Percentiles rank a stretch among this genome's conserved stretches.
Evolutionary conservation across 768 basidiomycete genomes (phyloP).

Genomic region (Phanerochaete carnosa): DNA sequence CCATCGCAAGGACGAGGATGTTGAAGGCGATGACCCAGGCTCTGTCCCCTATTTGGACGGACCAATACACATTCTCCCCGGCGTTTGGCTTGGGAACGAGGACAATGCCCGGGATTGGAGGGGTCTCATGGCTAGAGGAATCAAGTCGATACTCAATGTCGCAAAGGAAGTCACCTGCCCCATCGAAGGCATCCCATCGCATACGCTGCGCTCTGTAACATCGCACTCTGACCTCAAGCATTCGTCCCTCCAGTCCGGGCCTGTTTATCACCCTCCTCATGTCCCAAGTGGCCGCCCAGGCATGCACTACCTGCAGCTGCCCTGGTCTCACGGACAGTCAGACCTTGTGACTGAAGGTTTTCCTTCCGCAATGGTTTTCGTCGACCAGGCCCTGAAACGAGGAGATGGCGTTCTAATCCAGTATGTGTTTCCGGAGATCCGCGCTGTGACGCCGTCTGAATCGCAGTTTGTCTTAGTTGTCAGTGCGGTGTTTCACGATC

Average conservation of each 20-base stretch:
- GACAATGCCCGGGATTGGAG: conserved; percentile 87
- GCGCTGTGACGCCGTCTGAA: background rate
- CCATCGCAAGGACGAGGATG: conserved; percentile 61
- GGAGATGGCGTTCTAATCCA: conserved; percentile 82
- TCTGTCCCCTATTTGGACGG: conserved; percentile 74
- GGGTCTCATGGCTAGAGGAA: conserved; percentile 64
- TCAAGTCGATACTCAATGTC: conserved; percentile 84
- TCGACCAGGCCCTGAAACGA: conserved; percentile 71
- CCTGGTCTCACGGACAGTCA: conserved; percentile 93
- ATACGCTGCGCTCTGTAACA: conserved; percentile 54
- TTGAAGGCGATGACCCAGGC: conserved; percentile 55
- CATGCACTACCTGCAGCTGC: conserved; percentile 85
- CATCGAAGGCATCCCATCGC: conserved; percentile 48
- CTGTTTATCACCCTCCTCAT: conserved; percentile 68
- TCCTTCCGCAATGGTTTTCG: conserved; percentile 74
- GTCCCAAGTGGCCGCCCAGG: conserved; percentile 65
- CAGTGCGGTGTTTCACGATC: conserved; percentile 93
- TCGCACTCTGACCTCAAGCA: conserved; percentile 65
- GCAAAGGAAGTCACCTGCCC: conserved; percentile 87
- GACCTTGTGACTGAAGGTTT: conserved; percentile 82
- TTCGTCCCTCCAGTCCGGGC: conserved; percentile 25
- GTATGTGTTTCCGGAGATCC: conserved; percentile 43
- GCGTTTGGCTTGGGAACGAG: conserved; percentile 88
- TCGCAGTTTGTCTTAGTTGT: conserved; percentile 47
- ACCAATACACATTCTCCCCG: conserved; percentile 80